Evolutionary conservation across 176 grass and related monocot species (phyloP).

Genomic region (Panicum miliaceum): DNA sequence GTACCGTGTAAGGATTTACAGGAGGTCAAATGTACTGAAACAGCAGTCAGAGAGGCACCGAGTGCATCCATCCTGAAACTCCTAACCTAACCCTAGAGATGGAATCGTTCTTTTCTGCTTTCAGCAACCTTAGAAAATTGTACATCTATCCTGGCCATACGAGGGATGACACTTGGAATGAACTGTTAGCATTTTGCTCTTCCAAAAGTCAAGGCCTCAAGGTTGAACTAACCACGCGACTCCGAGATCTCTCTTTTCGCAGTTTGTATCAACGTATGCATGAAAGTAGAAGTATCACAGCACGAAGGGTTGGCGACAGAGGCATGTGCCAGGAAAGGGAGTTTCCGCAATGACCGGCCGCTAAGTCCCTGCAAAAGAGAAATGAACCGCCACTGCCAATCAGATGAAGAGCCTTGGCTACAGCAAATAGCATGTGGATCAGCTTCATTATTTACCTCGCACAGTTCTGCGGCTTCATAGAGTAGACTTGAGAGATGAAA

Average conservation of each 20-base stretch:
- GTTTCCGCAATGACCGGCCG: constrained; percentile 86
- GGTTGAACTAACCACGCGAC: constrained; percentile 47
- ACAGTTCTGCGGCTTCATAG: constrained; percentile 78
- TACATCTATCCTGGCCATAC: background rate
- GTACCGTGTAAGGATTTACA: constrained; percentile 31
- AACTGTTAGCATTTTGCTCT: constrained; percentile 26
- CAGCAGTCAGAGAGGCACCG: background rate
- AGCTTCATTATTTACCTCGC: constrained; percentile 60
- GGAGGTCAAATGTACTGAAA: constrained; percentile 7
- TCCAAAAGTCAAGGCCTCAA: background rate
- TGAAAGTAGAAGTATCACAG: constrained; percentile 64
- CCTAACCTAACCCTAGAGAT: constrained; percentile 14
- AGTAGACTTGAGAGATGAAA: constrained; percentile 68
- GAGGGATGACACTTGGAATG: constrained; percentile 4
- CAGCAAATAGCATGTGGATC: background rate
- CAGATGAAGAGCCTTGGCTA: background rate
- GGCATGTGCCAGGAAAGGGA: constrained; percentile 94
- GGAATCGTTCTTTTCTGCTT: background rate
- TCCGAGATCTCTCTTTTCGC: constrained; percentile 77
- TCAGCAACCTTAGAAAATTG: background rate
- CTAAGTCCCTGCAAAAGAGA: constrained; percentile 73
- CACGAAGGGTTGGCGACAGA: constrained; percentile 54
- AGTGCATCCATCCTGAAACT: background rate
- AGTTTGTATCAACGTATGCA: constrained; percentile 71
- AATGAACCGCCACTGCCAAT: background rate